Evolutionary conservation across 2,329 filamentous ascomycete genomes (phyloP).

Genomic region (Septoria linicola): DNA sequence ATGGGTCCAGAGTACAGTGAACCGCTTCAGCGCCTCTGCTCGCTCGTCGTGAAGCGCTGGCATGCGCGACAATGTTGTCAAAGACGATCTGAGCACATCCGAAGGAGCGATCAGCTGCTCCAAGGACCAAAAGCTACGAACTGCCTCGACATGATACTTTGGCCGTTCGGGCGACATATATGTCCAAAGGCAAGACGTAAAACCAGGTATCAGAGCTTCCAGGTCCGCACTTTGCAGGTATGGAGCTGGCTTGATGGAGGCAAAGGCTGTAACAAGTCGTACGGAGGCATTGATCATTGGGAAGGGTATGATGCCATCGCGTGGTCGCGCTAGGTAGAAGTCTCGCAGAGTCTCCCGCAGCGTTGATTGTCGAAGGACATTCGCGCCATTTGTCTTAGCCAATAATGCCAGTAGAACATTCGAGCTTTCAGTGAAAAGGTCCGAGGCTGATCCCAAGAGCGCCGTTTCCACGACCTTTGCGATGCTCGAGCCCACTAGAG

Average conservation of each 20-base stretch:
- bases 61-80: constrained; percentile 18
- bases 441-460: neutral
- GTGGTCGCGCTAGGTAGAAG: neutral
- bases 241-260: constrained; percentile 3
- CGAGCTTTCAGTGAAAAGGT: constrained; percentile 3
- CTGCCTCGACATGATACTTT: constrained; percentile 92
- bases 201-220: constrained; percentile 62
- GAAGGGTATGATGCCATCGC: constrained; percentile 19
- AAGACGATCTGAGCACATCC: constrained; percentile 26
- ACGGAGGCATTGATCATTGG: constrained; percentile 27
- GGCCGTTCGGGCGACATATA: constrained; percentile 79
- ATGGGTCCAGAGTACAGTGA: constrained; percentile 80
- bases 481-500: constrained; percentile 6
- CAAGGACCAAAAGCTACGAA: constrained; percentile 80
- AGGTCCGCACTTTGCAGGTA: constrained; percentile 45
- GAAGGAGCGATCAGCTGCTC: constrained; percentile 49
- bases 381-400: neutral
- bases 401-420: constrained; percentile 16
- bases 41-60: constrained; percentile 3
- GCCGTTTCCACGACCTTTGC: constrained; percentile 3
- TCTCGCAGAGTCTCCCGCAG: constrained; percentile 4
- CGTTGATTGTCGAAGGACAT: neutral
- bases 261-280: constrained; percentile 21
- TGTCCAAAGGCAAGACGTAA: constrained; percentile 74
- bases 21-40: constrained; percentile 65